phyloP scores from a whole-genome alignment of 148 eudicot genomes.

The Fallopia convolvulus region DNA sequence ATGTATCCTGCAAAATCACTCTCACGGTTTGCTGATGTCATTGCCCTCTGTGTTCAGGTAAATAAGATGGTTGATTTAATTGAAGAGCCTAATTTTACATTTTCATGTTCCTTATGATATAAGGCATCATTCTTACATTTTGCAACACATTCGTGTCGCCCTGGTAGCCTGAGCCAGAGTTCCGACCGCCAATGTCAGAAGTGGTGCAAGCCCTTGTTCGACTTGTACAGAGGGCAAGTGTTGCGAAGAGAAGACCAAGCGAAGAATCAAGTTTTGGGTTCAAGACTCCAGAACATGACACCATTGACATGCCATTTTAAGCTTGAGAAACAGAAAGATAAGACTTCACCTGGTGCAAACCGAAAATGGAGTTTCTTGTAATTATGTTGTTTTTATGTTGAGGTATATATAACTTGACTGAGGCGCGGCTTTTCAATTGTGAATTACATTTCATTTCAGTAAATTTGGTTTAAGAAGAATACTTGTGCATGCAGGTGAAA shows the following conservation, averaged over 20 bases:
- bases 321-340: not conserved
- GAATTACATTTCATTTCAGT: not conserved
- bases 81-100: not conserved
- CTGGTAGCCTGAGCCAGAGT: slow-evolving; percentile 87
- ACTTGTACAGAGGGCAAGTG: slow-evolving; percentile 86
- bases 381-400: not conserved
- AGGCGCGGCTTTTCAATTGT: not conserved
- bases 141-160: not conserved
- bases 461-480: not conserved
- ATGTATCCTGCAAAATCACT: slow-evolving; percentile 96
- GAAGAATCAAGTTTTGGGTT: slow-evolving; percentile 73
- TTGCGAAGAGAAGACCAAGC: slow-evolving; percentile 62
- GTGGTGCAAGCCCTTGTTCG: slow-evolving; percentile 94
- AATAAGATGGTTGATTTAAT: not conserved
- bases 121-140: not conserved
- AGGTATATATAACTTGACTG: slow-evolving; percentile 11
- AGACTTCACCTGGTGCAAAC: not conserved
- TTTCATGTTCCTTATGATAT: not conserved
- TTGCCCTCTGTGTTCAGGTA: slow-evolving; percentile 98
- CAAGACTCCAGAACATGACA: slow-evolving; percentile 77
- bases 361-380: slow-evolving; percentile 2
- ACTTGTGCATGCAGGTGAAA: not conserved
- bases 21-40: slow-evolving; percentile 92
- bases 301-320: slow-evolving; percentile 48
- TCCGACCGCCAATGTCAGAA: slow-evolving; percentile 99